Base-by-base conservation (phyloP, 805 yeast species). In the Wickerhamiella cacticola region DNA sequence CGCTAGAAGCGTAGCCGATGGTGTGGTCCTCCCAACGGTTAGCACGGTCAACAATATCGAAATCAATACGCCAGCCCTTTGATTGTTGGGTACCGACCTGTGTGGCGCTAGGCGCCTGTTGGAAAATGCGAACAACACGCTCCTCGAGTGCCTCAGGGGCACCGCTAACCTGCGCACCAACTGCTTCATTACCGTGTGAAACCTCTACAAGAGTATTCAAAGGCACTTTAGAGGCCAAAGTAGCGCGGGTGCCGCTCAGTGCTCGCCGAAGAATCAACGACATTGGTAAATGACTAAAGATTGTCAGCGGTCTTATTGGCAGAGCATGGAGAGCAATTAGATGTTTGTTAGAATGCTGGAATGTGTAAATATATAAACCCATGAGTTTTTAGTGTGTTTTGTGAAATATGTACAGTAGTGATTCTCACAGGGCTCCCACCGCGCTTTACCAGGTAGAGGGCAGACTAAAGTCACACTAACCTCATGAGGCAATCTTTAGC, bases 21-120 rank as follows among this genome's bases (percentile, higher is more conserved):
- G 84, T 70, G 62, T 82, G 89, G 65, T 84, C 84, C 62, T 84
- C 95, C 94, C 94, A 84, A 62, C 92, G 70, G 69, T 84, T 78
- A 19, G 82, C 84, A 59, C 79, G 76, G 40, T 78, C 78, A 49
- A 80, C 67, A 36, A 83, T 74, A 60, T 85, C 94, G 89, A 92
- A 84, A 65, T 84, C 94, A 49, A 84, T 60, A 58, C 76, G 78
- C 95, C 95, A 84, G 46, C 61, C 59, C 53, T 58, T 56, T 46
- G 70, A 62, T 39, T 63, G 63, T 41, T 50, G 56, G 16, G 57
- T 58, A 10, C 88, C 85, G 29, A 84, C 76, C 68, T 84, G 95
- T 15, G 88, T 84, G 33, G 94, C 94, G 13, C 85, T 71, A 65
- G 82, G 81, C 52, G 86, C 66, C 60, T 81, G 86, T 63, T 80